Evolutionary conservation across 2,329 filamentous ascomycete species (phyloP), one percentile per base, ranked within the genome.

Genomic region (Fusarium sp.): DNA sequence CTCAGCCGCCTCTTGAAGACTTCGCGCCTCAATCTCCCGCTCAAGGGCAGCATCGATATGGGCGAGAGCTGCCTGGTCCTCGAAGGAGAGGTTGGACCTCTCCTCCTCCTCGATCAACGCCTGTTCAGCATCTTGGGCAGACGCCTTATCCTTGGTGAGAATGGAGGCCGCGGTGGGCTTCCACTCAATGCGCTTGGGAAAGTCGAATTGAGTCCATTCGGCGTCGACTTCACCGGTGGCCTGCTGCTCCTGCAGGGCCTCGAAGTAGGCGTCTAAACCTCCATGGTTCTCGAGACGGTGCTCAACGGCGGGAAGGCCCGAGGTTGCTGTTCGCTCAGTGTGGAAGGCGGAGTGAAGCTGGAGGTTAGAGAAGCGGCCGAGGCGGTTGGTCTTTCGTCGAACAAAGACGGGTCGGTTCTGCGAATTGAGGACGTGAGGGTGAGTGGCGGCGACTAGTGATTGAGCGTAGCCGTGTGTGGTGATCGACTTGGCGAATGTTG

Each of bases 381-480:
- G 85, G 74, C 87, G 87, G 76, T 86, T 87, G 80, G 84, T 88
- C 78, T 87, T 88, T 80, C 88, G 88, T 78, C 89, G 88, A 71
- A 87, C 88, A 80, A 91, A 92, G 79, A 89, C 89, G 73, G 89
- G 89, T 77, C 90, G 88, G 83, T 90, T 91, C 83, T 91, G 95
- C 82, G 87, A 92, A 89, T 92, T 95, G 90, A 88, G 91, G 89
- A 87, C 93, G 92, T 89, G 88, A 66, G 90, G 90, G 74, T 98
- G 95, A 75, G 95, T 95, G 80, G 95, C 96, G 81, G 97, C 97
- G 86, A 99, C 95, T 86, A 98, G 93, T 74, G 95, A 98, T 84
- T 98, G 96, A 80, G 95, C 95, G 90, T 98, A 98, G 86, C 96
- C 96, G 91, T 98, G 95, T 83, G 95, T 95, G 84, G 95, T 96